phyloP scores from a whole-genome alignment of 2,329 filamentous ascomycete species.

The Cylindrodendrum hubeiense region DNA sequence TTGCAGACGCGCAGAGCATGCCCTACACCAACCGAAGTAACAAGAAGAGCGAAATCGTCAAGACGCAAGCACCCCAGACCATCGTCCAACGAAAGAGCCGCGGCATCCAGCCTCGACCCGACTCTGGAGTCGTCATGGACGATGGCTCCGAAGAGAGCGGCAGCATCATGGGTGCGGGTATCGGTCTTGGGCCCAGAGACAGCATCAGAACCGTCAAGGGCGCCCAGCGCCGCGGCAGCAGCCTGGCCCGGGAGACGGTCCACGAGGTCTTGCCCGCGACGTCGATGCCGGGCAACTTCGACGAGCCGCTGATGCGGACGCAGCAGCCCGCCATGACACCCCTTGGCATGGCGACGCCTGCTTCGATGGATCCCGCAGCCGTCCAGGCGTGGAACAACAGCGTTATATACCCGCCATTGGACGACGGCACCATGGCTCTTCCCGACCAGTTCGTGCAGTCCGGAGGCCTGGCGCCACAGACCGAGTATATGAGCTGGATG shows the following conservation, averaged over 20 bases:
- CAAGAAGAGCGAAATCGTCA: constrained; percentile 50
- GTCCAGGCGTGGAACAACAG: constrained; percentile 49
- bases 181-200: constrained; percentile 44
- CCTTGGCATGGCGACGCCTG: constrained; percentile 16
- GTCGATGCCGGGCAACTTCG: constrained; percentile 29
- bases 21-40: constrained; percentile 57
- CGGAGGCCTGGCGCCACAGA: constrained; percentile 41
- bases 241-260: constrained; percentile 40
- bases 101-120: constrained; percentile 47
- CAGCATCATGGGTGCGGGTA: constrained; percentile 39
- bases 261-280: constrained; percentile 33
- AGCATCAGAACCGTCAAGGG: constrained; percentile 48
- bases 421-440: constrained; percentile 34
- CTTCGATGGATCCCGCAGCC: constrained; percentile 31
- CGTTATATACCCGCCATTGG: constrained; percentile 39
- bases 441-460: constrained; percentile 40
- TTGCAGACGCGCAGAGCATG: constrained; percentile 50
- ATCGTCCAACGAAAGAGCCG: constrained; percentile 40
- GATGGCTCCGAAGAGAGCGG: constrained; percentile 55
- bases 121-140: constrained; percentile 55
- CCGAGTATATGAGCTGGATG: constrained; percentile 41
- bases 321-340: constrained; percentile 37
- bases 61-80: constrained; percentile 35
- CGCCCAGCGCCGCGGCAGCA: constrained; percentile 36
- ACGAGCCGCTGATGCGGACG: constrained; percentile 36